Evolutionary conservation across 2,329 filamentous ascomycete species (phyloP).

Genomic region (Neonectria ditissima): DNA sequence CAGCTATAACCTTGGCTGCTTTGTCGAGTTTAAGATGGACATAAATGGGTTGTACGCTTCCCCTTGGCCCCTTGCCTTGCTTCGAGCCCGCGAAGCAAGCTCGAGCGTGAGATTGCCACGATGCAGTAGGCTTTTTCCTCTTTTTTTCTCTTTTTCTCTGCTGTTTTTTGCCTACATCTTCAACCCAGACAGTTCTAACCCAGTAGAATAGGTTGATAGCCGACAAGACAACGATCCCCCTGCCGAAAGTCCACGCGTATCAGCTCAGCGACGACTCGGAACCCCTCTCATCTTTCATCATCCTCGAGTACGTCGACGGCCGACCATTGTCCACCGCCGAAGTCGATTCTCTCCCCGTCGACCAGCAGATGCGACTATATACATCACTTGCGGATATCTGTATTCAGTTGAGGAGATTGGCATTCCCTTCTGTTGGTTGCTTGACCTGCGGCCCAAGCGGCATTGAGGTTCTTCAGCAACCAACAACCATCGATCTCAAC

Average conservation of each 20-base stretch:
- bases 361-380: constrained; percentile 15
- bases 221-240: constrained; percentile 19
- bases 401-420: constrained; percentile 27
- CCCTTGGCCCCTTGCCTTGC: constrained; percentile 17
- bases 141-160: too few relatives aligned
- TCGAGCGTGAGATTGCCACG: constrained; percentile 21
- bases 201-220: constrained; percentile 8
- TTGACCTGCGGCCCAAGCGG: neutral
- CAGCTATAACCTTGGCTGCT: constrained; percentile 23
- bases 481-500: constrained; percentile 27
- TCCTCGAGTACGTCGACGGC: constrained; percentile 26
- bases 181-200: too few relatives aligned
- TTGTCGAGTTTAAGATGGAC: constrained; percentile 13
- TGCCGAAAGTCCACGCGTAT: constrained; percentile 19
- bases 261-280: constrained; percentile 8
- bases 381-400: constrained; percentile 28
- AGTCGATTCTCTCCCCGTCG: constrained; percentile 7
- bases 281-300: constrained; percentile 20
- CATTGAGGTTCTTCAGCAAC: constrained; percentile 15
- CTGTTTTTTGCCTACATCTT: neutral
- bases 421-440: constrained; percentile 27
- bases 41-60: constrained; percentile 17
- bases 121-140: constrained; percentile 29
- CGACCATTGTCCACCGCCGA: constrained; percentile 10
- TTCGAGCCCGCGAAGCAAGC: constrained; percentile 8